Conservation (phyloP, 116 monocot genomes). For the Iris pallida region DNA sequence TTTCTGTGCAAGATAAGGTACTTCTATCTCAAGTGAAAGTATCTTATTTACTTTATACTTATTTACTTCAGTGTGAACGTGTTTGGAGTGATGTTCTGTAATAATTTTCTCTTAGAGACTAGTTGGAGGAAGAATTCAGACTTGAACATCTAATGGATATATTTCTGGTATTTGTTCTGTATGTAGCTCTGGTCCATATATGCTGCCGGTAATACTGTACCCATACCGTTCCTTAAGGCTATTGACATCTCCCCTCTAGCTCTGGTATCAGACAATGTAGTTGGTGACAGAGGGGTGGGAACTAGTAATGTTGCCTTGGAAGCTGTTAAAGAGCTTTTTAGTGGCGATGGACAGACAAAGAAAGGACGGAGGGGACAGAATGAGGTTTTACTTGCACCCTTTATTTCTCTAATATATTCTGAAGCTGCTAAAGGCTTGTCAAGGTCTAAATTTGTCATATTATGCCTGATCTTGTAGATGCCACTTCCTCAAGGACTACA, state of each 20-base stretch:
- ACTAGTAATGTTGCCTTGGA: slow-evolving; percentile 52
- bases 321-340: slow-evolving; percentile 73
- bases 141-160: background rate
- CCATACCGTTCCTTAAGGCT: slow-evolving; percentile 93
- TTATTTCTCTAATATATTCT: slow-evolving; percentile 16
- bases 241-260: slow-evolving; percentile 93
- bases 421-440: background rate
- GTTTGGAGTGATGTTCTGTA: too few relatives aligned
- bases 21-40: background rate
- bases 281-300: slow-evolving; percentile 35
- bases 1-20: slow-evolving; percentile 94
- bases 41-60: too few relatives aligned
- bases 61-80: too few relatives aligned
- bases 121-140: too few relatives aligned
- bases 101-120: too few relatives aligned
- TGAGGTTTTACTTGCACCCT: slow-evolving; percentile 49
- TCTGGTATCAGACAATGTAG: slow-evolving; percentile 69
- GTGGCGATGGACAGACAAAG: slow-evolving; percentile 81
- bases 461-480: slow-evolving; percentile 31
- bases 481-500: slow-evolving; percentile 62
- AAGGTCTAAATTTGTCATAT: background rate
- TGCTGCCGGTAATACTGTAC: slow-evolving; percentile 96
- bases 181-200: slow-evolving; percentile 94
- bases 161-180: slow-evolving; percentile 6
- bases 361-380: slow-evolving; percentile 73